These are phyloP conservation scores for Alternaria tenuissima DNA, from an alignment of 2,329 filamentous ascomycete species.

Conservation along the genomic window DNA sequence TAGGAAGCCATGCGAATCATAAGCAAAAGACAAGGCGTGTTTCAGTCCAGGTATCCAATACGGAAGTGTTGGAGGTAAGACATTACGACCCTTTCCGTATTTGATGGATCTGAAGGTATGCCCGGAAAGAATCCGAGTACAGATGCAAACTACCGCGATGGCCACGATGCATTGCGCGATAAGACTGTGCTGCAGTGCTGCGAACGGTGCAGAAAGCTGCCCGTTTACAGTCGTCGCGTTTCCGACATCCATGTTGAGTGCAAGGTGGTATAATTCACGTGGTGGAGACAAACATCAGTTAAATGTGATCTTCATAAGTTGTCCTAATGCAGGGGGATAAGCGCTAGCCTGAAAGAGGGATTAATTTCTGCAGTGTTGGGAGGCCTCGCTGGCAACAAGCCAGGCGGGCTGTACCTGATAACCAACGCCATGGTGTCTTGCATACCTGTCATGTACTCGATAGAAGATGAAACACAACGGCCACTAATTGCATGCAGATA, in stretches of 20 bases:
- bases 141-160: conserved; percentile 14
- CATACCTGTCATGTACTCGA: neutral
- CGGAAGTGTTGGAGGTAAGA: conserved; percentile 27
- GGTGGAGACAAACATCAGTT: neutral
- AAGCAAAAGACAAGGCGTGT: conserved; percentile 26
- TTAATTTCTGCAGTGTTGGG: neutral
- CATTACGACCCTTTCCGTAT: conserved; percentile 8
- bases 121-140: conserved; percentile 23
- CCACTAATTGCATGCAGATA: conserved; percentile 10
- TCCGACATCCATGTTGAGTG: neutral
- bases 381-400: neutral
- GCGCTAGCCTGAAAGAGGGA: neutral
- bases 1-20: conserved; percentile 17
- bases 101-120: conserved; percentile 20
- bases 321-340: neutral
- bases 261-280: neutral
- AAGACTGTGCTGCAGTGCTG: neutral
- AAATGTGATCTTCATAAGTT: neutral
- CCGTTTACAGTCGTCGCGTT: conserved; percentile 1
- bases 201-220: neutral
- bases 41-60: conserved; percentile 30
- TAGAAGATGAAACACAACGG: conserved; percentile 28
- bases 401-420: neutral
- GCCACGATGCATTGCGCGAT: conserved; percentile 14
- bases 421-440: neutral